phyloP scores from a whole-genome alignment of 805 yeast genomes.

The Candida tammaniensis region DNA sequence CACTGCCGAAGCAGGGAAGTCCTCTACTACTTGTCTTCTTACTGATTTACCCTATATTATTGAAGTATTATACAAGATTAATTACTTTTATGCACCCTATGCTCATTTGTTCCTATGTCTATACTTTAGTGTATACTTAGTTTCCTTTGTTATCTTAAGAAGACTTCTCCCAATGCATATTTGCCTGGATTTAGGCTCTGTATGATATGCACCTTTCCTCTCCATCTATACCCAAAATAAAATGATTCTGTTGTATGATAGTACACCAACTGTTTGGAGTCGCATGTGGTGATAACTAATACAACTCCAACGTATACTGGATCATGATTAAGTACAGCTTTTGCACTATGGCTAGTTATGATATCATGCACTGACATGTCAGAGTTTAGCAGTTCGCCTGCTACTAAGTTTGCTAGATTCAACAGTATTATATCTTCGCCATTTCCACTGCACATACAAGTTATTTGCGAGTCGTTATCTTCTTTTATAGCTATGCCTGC shows the following conservation, averaged over 20 bases:
- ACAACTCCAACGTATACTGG: conserved; percentile 37
- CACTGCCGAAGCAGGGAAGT: no score
- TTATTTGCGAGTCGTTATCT: conserved; percentile 20
- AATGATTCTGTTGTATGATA: conserved; percentile 40
- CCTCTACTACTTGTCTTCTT: background rate
- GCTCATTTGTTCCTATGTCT: no score
- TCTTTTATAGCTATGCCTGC: conserved; percentile 33
- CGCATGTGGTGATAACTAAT: conserved; percentile 15
- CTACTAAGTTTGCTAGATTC: conserved; percentile 38
- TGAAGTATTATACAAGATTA: no score
- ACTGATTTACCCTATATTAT: background rate
- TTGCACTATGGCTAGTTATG: no score
- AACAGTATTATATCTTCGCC: conserved; percentile 53
- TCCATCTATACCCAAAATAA: conserved; percentile 25
- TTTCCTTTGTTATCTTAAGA: background rate
- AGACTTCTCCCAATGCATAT: conserved; percentile 28
- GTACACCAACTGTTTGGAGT: conserved; percentile 21
- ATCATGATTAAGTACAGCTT: no score
- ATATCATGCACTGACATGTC: no score
- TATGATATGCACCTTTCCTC: conserved; percentile 18
- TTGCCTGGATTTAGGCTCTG: conserved; percentile 18
- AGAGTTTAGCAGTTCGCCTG: no score
- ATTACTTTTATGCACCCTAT: no score
- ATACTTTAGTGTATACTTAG: conserved; percentile 1
- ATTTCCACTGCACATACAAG: conserved; percentile 49